phyloP scores from a whole-genome alignment of 1,284 basidiomycete genomes.

The Puccinia sorghi region DNA sequence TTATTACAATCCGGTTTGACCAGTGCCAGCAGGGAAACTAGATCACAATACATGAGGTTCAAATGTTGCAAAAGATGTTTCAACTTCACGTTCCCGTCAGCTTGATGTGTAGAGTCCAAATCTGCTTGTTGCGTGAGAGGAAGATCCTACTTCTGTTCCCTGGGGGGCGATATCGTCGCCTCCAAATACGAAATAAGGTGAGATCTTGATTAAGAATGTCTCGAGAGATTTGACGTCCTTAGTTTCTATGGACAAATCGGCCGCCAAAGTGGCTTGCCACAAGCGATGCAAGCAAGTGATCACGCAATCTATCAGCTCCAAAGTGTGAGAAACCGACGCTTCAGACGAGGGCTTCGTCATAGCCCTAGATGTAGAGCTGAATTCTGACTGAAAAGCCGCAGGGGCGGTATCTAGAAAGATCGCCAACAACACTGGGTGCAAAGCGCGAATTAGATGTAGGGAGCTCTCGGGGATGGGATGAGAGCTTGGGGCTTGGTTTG shows the following conservation, averaged over 20 bases:
- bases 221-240: constrained; percentile 59
- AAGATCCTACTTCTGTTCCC: constrained; percentile 65
- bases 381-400: constrained; percentile 68
- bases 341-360: constrained; percentile 46
- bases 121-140: background rate
- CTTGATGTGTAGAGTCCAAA: constrained; percentile 47
- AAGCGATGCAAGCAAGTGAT: constrained; percentile 68
- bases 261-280: constrained; percentile 65
- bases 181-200: constrained; percentile 78
- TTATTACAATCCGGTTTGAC: constrained; percentile 20
- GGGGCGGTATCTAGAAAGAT: constrained; percentile 84
- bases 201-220: constrained; percentile 70
- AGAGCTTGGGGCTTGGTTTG: background rate
- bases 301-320: constrained; percentile 65
- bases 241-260: background rate
- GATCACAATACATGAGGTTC: constrained; percentile 73
- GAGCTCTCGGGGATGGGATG: constrained; percentile 3
- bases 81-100: constrained; percentile 59
- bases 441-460: constrained; percentile 60
- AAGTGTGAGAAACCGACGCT: constrained; percentile 2
- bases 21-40: constrained; percentile 65
- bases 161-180: constrained; percentile 58
- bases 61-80: constrained; percentile 70
- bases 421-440: constrained; percentile 74
- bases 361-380: constrained; percentile 24